Conservation (phyloP, 164 flowering plant species). For the Magnolia kwangsiensis region DNA sequence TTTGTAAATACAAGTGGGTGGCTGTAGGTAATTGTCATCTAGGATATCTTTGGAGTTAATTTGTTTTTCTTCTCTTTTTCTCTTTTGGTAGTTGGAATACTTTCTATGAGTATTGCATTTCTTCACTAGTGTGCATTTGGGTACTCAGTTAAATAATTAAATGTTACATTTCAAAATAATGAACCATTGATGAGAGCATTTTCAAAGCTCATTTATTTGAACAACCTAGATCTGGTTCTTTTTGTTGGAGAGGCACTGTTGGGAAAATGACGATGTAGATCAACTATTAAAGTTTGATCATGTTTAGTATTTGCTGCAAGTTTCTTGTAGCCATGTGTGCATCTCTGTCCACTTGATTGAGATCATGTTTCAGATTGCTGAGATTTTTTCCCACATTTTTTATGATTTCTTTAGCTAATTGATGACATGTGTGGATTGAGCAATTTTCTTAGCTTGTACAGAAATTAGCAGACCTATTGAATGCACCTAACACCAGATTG, state of each 20-base stretch:
- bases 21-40: constrained; percentile 67
- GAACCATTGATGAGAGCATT: constrained; percentile 98
- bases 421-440: no score
- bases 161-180: constrained; percentile 55
- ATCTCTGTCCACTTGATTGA: no score
- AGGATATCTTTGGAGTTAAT: no score
- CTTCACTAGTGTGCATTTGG: no score
- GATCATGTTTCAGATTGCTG: constrained; percentile 19
- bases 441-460: no score
- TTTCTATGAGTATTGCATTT: no score
- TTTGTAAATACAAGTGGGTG: constrained; percentile 97
- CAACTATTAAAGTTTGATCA: constrained; percentile 91
- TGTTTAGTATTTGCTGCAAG: constrained; percentile 32
- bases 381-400: no score
- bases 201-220: constrained; percentile 82
- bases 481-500: constrained; percentile 62
- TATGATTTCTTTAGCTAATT: no score
- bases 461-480: constrained; percentile 79
- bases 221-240: no score
- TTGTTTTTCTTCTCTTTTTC: no score
- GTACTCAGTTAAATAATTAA: background rate
- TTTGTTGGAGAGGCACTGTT: constrained; percentile 98
- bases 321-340: no score
- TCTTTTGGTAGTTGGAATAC: no score
- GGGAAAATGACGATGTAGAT: constrained; percentile 98